Conservation (phyloP, 1,284 basidiomycete genomes). For the Cystobasidium pallidum region DNA sequence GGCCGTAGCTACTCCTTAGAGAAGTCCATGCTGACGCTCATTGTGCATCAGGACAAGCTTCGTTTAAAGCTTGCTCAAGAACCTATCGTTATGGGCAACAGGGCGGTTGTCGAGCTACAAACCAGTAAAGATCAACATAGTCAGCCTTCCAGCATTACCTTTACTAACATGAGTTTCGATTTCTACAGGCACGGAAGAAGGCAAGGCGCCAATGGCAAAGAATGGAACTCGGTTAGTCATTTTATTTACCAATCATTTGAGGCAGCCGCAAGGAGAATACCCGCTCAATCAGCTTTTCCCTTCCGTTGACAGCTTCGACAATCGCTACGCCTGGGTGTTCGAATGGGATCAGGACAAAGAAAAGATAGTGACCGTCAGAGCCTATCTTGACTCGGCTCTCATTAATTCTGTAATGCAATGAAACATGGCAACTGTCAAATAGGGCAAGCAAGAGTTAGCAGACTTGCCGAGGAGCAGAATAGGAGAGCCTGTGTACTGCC, state of each 20-base stretch:
- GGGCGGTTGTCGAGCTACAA: slow-evolving; percentile 23
- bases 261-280: not conserved
- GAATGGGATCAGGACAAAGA: slow-evolving; percentile 25
- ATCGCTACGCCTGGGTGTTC: slow-evolving; percentile 27
- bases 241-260: not conserved
- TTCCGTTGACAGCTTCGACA: slow-evolving; percentile 12
- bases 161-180: not conserved
- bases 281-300: not conserved
- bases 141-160: not conserved
- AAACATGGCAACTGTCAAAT: not conserved
- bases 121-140: not conserved
- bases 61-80: slow-evolving; percentile 17
- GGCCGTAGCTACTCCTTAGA: not conserved
- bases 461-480: not conserved
- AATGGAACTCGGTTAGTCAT: slow-evolving; percentile 1
- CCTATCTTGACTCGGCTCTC: slow-evolving; percentile 27
- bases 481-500: not conserved
- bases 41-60: slow-evolving; percentile 2
- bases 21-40: not conserved
- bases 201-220: slow-evolving; percentile 10
- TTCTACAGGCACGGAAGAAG: slow-evolving; percentile 5
- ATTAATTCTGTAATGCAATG: slow-evolving; percentile 22
- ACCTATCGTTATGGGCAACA: slow-evolving; percentile 16
- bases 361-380: slow-evolving; percentile 22
- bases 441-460: not conserved